A percentile compares a stretch with the other conserved stretches of the same genome.
These are phyloP conservation scores for Fusarium chlamydosporum DNA, from an alignment of 2,329 filamentous ascomycete genomes.

Conservation along the genomic window DNA sequence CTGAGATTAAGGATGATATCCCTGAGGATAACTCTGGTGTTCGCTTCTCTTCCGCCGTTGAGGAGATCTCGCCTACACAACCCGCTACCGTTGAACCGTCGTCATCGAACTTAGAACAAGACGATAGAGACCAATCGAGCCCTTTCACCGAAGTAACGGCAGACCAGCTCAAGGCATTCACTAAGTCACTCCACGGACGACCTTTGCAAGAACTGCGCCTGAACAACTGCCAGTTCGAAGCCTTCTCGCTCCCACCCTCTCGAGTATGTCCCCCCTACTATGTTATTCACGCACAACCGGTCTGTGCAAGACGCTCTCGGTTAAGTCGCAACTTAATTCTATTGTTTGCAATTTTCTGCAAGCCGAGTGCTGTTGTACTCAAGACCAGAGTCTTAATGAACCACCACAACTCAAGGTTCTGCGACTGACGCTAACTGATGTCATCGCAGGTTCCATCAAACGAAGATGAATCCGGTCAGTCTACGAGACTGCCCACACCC, in stretches of 20 bases:
- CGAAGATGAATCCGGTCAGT: slow-evolving; percentile 71
- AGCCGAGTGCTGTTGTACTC: not conserved
- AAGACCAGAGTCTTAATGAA: slow-evolving; percentile 2
- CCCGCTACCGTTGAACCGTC: slow-evolving; percentile 56
- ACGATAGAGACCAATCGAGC: slow-evolving; percentile 43
- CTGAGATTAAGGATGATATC: slow-evolving; percentile 21
- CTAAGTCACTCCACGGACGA: slow-evolving; percentile 78
- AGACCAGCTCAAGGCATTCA: slow-evolving; percentile 79
- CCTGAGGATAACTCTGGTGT: slow-evolving; percentile 64
- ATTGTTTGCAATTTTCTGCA: slow-evolving; percentile 1
- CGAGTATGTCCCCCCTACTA: slow-evolving; percentile 71
- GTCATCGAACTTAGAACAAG: slow-evolving; percentile 43
- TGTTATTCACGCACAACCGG: slow-evolving; percentile 15
- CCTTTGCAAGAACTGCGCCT: slow-evolving; percentile 86
- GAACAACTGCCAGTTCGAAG: slow-evolving; percentile 90
- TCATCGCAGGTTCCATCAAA: slow-evolving; percentile 68
- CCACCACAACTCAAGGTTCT: slow-evolving; percentile 30
- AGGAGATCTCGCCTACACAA: slow-evolving; percentile 72
- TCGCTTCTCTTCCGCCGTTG: slow-evolving; percentile 78
- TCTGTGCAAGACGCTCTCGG: slow-evolving; percentile 7
- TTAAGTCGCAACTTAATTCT: not conserved
- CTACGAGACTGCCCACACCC: slow-evolving; percentile 75
- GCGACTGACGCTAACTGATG: slow-evolving; percentile 50
- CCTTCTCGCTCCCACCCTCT: slow-evolving; percentile 87
- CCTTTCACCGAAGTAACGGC: slow-evolving; percentile 62